Evolutionary conservation across 169 alveolate species (phyloP).

Genomic region (Fabrea salina): DNA sequence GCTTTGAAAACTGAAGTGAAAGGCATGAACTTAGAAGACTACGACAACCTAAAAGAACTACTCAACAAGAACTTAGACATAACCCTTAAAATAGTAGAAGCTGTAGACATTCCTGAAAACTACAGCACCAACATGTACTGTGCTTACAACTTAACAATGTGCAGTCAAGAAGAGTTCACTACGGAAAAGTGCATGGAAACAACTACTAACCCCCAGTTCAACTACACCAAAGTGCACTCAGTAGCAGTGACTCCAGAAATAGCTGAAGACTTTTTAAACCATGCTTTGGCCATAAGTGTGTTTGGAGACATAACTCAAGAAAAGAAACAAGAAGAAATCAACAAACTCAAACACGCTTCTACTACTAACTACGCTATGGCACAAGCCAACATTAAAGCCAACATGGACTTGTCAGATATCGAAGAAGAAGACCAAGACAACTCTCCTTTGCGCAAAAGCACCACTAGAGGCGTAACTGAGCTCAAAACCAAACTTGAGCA

Average conservation of each 20-base stretch:
- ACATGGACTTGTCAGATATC: neutral
- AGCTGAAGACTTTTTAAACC: slow-evolving; percentile 18
- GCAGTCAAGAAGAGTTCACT: neutral
- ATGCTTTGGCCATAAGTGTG: slow-evolving; percentile 11
- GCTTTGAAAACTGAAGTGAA: neutral
- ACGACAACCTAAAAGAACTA: slow-evolving; percentile 10
- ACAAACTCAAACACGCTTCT: neutral
- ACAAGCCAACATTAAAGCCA: neutral
- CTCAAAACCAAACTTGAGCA: slow-evolving; percentile 1
- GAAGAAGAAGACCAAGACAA: neutral
- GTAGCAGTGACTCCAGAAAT: neutral
- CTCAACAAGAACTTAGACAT: neutral
- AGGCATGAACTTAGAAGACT: slow-evolving; percentile 16
- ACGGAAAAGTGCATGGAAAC: neutral
- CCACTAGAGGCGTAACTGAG: neutral
- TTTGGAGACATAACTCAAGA: slow-evolving; percentile 17
- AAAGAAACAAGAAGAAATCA: neutral
- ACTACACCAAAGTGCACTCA: neutral
- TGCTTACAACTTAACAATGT: neutral
- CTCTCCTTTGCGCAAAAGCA: neutral
- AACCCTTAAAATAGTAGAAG: neutral
- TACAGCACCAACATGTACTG: slow-evolving; percentile 8
- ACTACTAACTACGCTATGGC: neutral
- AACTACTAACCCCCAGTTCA: slow-evolving; percentile 18
- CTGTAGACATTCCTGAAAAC: slow-evolving; percentile 22